These are phyloP conservation scores for Cicer pinnatifidum DNA, from an alignment of 306 rosid species.

Conservation along the genomic window DNA sequence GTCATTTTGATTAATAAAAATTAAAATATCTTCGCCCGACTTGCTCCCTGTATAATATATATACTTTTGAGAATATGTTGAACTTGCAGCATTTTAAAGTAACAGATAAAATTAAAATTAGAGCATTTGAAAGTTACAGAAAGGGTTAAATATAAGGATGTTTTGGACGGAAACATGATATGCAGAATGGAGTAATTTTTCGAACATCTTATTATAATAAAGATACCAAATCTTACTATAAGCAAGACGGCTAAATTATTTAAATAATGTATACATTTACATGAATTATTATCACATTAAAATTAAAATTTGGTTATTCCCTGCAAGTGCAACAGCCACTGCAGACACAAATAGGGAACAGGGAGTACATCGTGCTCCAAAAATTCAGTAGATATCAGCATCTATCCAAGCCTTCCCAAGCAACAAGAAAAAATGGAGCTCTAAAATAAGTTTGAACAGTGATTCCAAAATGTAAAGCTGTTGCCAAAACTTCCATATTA, in stretches of 20 bases:
- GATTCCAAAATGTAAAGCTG: slow-evolving; percentile 12
- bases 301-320: background rate
- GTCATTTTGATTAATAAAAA: too few relatives aligned
- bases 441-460: slow-evolving; percentile 26
- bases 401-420: slow-evolving; percentile 7
- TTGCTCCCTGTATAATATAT: too few relatives aligned
- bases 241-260: background rate
- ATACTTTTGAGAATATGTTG: background rate
- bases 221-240: background rate
- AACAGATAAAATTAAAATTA: background rate
- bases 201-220: background rate
- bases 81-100: background rate
- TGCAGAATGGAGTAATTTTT: background rate
- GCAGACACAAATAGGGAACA: background rate
- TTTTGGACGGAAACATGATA: too few relatives aligned
- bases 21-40: too few relatives aligned
- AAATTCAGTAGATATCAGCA: slow-evolving; percentile 28
- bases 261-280: slow-evolving; percentile 6
- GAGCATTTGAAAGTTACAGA: background rate
- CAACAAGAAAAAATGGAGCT: background rate
- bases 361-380: background rate
- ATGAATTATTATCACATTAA: background rate
- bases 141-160: background rate
- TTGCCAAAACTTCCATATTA: slow-evolving; percentile 21
- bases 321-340: background rate